These are phyloP conservation scores for Epichloe typhina DNA, from an alignment of 2,329 filamentous ascomycete genomes.

Conservation along the genomic window DNA sequence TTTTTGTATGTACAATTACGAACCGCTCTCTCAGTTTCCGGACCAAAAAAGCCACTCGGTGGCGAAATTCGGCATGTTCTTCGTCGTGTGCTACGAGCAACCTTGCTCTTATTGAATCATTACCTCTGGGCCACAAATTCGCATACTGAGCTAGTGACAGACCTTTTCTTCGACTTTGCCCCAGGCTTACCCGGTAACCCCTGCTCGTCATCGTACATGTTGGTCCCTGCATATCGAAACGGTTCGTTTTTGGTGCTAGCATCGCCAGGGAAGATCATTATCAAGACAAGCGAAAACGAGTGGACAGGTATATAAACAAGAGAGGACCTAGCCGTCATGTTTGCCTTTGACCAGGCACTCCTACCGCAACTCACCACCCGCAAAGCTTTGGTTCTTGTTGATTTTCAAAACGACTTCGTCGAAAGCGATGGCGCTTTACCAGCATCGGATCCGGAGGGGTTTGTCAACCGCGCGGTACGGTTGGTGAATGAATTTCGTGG, in stretches of 20 bases:
- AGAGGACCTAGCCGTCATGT: conserved; percentile 23
- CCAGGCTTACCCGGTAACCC: not conserved
- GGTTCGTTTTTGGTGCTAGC: not conserved
- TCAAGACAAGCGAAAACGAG: not conserved
- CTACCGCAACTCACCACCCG: conserved; percentile 45
- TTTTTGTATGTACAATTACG: not conserved
- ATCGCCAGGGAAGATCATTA: not conserved
- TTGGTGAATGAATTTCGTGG: conserved; percentile 63
- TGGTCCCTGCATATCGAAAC: not conserved
- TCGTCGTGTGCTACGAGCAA: not conserved
- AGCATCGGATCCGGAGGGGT: conserved; percentile 48
- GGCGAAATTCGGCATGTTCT: not conserved
- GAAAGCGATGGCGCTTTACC: conserved; percentile 53
- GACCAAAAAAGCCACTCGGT: not conserved
- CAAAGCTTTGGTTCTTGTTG: conserved; percentile 67
- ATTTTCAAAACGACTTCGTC: conserved; percentile 86
- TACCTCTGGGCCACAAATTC: not conserved
- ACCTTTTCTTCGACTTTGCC: not conserved
- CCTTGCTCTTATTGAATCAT: not conserved
- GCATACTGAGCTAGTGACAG: not conserved
- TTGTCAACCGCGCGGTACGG: conserved; percentile 51
- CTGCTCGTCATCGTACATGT: not conserved
- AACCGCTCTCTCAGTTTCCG: not conserved
- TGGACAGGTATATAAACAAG: not conserved
- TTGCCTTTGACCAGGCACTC: conserved; percentile 41